Base-by-base conservation (phyloP, 2,329 filamentous ascomycete genomes). In the Penicillium sclerotiorum region DNA sequence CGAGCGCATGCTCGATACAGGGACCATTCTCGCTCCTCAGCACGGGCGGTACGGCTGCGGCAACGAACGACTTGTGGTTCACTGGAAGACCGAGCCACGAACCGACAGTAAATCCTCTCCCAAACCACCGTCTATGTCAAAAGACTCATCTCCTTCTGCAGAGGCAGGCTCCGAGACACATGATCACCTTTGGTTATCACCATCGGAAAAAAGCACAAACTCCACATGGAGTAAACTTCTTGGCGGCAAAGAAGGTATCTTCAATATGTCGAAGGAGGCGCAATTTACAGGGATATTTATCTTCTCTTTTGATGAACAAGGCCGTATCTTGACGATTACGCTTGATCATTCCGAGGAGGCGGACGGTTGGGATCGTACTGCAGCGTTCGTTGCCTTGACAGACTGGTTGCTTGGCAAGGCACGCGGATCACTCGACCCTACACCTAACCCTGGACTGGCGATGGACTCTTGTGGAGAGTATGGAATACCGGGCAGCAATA, bases 321-420 rank as follows among this genome's bases (percentile, higher is more conserved):
- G 94, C 1, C 81, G 90, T 56, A 84, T 99, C 28, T 73, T 88
- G 40, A 90, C 84, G 59, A 94, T 97, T 70, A 95, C 90, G 0
- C 97, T 99, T 63, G 94, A 99, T 73, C 89, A 95, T 73, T 88
- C 89, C 1, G 88, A 96, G 62, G 87, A 94, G 63, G 86, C 87
- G 13, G 84, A 87, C 32, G 84, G 90, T 52, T 95, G 88, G 84
- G 92, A 96, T 62, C 84, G 83, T 55, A 91, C 89, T 21, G 87
- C 89, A 18, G 89, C 87, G 65, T 88, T 99, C 17, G 90, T 97
- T 13, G 91, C 88, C 12, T 76, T 97, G 58, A 96, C 94, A 13
- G 94, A 99, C 68, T 97, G 94, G 93, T 74, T 99, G 56, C 78
- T 97, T 32, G 91, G 92, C 2, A 88, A 88, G 43, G 87, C 92